Evolutionary conservation across 768 basidiomycete species (phyloP), one percentile per base, ranked within the genome.

Genomic region (Termitomyces bulborhizus): DNA sequence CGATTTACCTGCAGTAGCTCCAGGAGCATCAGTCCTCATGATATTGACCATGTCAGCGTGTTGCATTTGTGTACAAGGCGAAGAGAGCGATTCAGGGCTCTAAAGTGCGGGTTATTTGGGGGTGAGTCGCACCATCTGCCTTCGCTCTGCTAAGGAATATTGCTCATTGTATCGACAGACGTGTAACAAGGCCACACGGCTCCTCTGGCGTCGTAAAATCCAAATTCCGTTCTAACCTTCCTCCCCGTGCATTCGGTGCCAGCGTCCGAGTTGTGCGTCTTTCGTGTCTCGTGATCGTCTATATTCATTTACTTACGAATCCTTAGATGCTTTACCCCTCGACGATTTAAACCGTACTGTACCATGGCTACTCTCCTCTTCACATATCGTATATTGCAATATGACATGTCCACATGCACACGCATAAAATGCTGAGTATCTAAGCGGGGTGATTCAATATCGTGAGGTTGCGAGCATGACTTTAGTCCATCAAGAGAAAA

Each of bases 71-170:
- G 63, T 99, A 99, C 86, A 90, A 88, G 71, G 96, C 94, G 58
- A 94, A 97, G 82, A 81, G 85, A 72, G 91, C 93, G 75, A 83
- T 96, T 62, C 86, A 87, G 72, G 97, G 97, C 57, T 90, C 93
- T 63, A 94, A 95, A 75, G 79, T 98, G 68, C 90, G 97, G 63
- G 93, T 98, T 60, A 98, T 98, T 79, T 98, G 94, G 94, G 97
- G 95, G 91, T 92, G 65, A 68, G 86, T 77, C 27, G 8, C 27
- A 12, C 5, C 54, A 48, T 18, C 24, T 32, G 44, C 32, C 29
- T 7, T 46, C 12, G 6, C 9, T 3, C 34, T 8, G 21, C 31
- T 5, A 4, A 8, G 21, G 18, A 50, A 24, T 26, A 41, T 37
- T 46, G 37, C 37, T 32, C 41, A 31, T 55, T 27, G n/a, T 5